Evolutionary conservation across 805 yeast genomes (phyloP).

Genomic region (Candida pini): DNA sequence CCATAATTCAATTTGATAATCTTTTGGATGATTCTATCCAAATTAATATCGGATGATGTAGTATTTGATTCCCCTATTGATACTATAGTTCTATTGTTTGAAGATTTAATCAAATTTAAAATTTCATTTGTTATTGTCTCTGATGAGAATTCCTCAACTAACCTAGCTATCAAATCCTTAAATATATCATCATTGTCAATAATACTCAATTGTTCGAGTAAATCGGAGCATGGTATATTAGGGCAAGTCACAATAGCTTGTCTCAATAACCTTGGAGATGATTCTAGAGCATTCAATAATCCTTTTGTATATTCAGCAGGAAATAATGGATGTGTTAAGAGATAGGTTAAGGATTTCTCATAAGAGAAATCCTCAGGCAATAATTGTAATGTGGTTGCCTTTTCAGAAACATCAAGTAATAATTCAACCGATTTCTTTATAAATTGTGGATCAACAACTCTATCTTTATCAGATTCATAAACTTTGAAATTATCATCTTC

Average conservation of each 20-base stretch:
- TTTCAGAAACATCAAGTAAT: conserved; percentile 31
- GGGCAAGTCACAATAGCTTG: conserved; percentile 82
- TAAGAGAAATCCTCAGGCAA: conserved; percentile 36
- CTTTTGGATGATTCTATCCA: conserved; percentile 41
- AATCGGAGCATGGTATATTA: conserved; percentile 56
- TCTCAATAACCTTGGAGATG: conserved; percentile 60
- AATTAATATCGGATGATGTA: conserved; percentile 24
- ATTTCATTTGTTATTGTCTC: conserved; percentile 51
- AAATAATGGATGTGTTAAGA: conserved; percentile 83
- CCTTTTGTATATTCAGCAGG: conserved; percentile 56
- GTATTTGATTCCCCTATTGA: conserved; percentile 8
- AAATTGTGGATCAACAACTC: conserved; percentile 56
- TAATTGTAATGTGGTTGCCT: conserved; percentile 14
- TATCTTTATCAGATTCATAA: conserved; percentile 61
- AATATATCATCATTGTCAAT: conserved; percentile 59
- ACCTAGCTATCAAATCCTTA: conserved; percentile 59
- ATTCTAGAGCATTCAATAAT: conserved; percentile 44
- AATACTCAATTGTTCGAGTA: conserved; percentile 53
- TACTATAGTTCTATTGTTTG: conserved; percentile 6
- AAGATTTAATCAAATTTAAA: conserved; percentile 29
- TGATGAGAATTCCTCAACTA: conserved; percentile 58
- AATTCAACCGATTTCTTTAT: conserved; percentile 36
- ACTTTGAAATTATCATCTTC: conserved; percentile 34
- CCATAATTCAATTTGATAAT: conserved; percentile 45
- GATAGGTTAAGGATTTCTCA: conserved; percentile 57